phyloP scores from a whole-genome alignment of 305 asterid species.

The Vinca major region DNA sequence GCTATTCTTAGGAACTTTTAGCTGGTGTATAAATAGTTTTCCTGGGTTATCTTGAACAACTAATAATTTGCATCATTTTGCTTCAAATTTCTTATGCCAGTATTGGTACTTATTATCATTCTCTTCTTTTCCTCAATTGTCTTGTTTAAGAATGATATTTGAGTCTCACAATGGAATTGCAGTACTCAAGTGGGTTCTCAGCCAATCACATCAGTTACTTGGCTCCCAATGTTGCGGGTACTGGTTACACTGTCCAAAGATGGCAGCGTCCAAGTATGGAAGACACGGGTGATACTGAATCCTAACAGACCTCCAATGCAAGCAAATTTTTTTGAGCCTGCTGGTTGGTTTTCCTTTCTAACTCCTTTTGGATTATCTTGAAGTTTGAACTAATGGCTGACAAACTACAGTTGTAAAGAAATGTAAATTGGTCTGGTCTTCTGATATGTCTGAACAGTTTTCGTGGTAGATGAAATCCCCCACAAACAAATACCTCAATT shows the following conservation, averaged over 20 bases:
- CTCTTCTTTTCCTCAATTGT: constrained; percentile 1
- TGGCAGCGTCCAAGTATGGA: constrained; percentile 97
- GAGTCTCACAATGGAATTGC: constrained; percentile 30
- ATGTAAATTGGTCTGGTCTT: neutral
- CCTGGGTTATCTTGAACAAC: neutral
- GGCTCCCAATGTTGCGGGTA: constrained; percentile 83
- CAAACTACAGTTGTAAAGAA: neutral
- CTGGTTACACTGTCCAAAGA: constrained; percentile 93
- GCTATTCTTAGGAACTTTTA: neutral
- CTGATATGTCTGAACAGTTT: neutral
- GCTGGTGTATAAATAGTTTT: neutral
- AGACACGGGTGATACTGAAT: constrained; percentile 73
- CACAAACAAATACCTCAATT: neutral
- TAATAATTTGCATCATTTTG: neutral
- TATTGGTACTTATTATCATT: neutral
- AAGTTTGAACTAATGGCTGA: neutral
- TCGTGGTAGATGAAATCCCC: neutral
- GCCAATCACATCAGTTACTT: constrained; percentile 86
- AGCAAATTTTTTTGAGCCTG: constrained; percentile 94
- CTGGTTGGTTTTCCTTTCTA: constrained; percentile 44
- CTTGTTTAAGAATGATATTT: constrained; percentile 20
- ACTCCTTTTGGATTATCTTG: neutral
- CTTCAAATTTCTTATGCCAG: neutral
- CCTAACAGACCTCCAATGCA: constrained; percentile 91
- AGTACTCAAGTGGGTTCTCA: constrained; percentile 99